A percentile compares a stretch with the other conserved stretches of the same genome.
Conservation (phyloP, 164 flowering plant genomes). For the Vitis vinifera region DNA sequence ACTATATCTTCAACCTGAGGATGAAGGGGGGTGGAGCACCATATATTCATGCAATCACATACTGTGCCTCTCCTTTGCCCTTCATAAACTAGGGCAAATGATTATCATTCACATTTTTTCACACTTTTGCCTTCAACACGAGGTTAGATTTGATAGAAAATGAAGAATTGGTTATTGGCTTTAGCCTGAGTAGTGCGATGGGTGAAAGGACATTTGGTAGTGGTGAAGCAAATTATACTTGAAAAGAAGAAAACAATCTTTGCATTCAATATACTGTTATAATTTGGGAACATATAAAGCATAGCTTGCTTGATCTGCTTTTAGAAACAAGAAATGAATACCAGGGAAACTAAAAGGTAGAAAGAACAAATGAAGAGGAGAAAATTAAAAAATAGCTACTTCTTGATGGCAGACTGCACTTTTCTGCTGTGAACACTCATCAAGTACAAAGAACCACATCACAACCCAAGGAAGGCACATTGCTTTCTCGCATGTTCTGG, state of each 20-base stretch:
- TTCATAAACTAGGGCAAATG: too few relatives aligned
- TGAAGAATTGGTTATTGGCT: too few relatives aligned
- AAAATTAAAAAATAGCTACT: conserved; percentile 16
- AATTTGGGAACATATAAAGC: conserved; percentile 15
- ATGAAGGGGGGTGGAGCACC: too few relatives aligned
- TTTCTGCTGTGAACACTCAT: conserved; percentile 10
- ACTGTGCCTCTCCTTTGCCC: too few relatives aligned
- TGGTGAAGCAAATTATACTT: background rate
- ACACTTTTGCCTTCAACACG: too few relatives aligned
- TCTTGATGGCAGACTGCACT: conserved; percentile 9
- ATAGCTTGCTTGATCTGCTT: conserved; percentile 18
- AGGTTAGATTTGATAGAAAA: too few relatives aligned
- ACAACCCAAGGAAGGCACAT: conserved; percentile 58
- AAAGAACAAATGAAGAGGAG: background rate
- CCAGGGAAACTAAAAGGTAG: background rate
- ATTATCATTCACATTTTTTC: too few relatives aligned
- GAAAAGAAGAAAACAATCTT: conserved; percentile 4
- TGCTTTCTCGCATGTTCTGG: conserved; percentile 86
- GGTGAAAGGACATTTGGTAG: too few relatives aligned
- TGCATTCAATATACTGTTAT: conserved; percentile 15
- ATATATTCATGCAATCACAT: too few relatives aligned
- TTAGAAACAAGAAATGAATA: conserved; percentile 8
- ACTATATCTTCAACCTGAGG: too few relatives aligned
- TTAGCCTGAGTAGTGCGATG: too few relatives aligned
- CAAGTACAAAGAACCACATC: conserved; percentile 19